Evolutionary conservation across 306 rosid species (phyloP).

Genomic region (Purshia tridentata): DNA sequence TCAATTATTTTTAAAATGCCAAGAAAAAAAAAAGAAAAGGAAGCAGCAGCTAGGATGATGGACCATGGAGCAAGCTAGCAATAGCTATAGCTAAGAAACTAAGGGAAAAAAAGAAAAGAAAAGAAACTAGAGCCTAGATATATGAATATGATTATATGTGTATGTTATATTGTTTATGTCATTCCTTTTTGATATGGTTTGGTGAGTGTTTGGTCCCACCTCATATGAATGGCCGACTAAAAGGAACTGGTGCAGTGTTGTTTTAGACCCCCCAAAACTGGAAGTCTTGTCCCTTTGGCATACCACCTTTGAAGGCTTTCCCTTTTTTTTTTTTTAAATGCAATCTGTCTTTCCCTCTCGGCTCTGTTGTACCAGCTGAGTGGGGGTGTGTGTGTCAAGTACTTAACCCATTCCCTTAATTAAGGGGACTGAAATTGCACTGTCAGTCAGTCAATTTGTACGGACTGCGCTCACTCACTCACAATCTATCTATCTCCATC

Average conservation of each 20-base stretch:
- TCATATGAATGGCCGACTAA: constrained; percentile 25
- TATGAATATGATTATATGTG: no score
- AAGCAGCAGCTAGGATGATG: no score
- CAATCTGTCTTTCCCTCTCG: constrained; percentile 28
- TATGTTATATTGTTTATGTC: not conserved
- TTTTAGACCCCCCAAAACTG: constrained; percentile 52
- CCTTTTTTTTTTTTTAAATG: constrained; percentile 30
- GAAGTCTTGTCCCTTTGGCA: constrained; percentile 54
- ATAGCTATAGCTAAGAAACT: no score
- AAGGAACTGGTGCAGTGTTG: constrained; percentile 39
- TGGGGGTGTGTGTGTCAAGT: not conserved
- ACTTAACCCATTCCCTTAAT: constrained; percentile 49
- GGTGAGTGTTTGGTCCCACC: constrained; percentile 63
- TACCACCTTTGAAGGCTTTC: constrained; percentile 38
- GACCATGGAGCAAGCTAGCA: no score
- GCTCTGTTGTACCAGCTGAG: constrained; percentile 12
- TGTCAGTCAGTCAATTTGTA: not conserved
- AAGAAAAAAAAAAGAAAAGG: no score
- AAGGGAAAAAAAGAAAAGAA: not conserved
- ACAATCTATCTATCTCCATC: not conserved
- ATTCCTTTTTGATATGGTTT: constrained; percentile 33
- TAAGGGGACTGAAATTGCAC: constrained; percentile 25
- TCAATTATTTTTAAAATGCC: no score
- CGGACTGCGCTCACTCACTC: constrained; percentile 19
- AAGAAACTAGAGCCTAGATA: not conserved